Base-by-base conservation (phyloP, 768 basidiomycete species). In the Pleurotus platypus region DNA sequence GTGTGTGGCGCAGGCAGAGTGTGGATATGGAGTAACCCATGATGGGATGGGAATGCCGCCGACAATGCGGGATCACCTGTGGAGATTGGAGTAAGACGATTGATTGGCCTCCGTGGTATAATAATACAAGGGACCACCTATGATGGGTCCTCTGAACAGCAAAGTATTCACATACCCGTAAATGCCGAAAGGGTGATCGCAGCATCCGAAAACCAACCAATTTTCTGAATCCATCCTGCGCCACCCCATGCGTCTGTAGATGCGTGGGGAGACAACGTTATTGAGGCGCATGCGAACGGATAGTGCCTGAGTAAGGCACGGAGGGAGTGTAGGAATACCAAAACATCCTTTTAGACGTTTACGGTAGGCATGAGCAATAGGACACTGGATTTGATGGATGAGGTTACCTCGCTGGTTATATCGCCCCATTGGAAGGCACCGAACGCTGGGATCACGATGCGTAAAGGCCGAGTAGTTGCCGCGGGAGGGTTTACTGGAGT, bases 21-120 rank as follows among this genome's bases (percentile, higher is more conserved):
- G 62, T 89, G 86, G 26, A 95, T 81, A 47, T 85, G 83, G 16
- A 98, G 76, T 51, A 96, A 73, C 9, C 97, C 97, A 68, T 96
- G 90, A 66, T 94, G 87, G 8, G 85, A 81, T 30, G 94, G 89
- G 70, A 95, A 98, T 48, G 83, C 73, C 2, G 79, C 71, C 6
- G 82, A 74, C 20, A 97, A 76, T 12, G 85, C 80, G n/a, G 92
- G 90, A 64, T 96, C 84, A 24, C 80, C 93, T 94, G 67, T 11
- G 55, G 24, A 49, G 35, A 40, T 1, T n/a, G 40, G 49, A 30
- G 24, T 11, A 26, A 27, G 55, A 58, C 24, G 11, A 9, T 47
- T 42, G 49, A 46, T 38, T 35, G 30, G 30, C 9, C 30, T 35
- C 9, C 30, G 30, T 9, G 30, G 9, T 5, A 26, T 26, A 26